Evolutionary conservation across 306 rosid genomes (phyloP).

Genomic region (Dryas alaskensis): DNA sequence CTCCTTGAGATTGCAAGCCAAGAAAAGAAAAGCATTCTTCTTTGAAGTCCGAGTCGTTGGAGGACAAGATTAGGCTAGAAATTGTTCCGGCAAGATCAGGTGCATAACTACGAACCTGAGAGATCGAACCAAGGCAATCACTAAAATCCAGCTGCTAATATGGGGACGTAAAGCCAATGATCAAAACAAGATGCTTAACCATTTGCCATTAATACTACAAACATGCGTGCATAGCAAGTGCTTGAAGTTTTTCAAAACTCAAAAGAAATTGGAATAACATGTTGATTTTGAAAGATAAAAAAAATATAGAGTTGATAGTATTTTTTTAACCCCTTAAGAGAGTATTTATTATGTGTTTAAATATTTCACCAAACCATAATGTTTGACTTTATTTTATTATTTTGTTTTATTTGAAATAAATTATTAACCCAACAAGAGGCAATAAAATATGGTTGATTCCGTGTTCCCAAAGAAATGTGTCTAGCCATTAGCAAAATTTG

Average conservation of each 20-base stretch:
- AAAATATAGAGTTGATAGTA: not conserved
- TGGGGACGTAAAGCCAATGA: not conserved
- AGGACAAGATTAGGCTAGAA: slow-evolving; percentile 72
- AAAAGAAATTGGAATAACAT: not conserved
- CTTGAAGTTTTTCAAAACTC: not conserved
- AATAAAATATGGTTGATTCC: too few species aligned
- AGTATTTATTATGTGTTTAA: too few species aligned
- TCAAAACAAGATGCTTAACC: not conserved
- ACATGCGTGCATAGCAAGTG: not conserved
- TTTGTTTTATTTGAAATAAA: too few species aligned
- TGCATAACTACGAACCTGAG: slow-evolving; percentile 70
- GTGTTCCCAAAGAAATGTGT: too few species aligned
- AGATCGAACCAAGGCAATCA: slow-evolving; percentile 27
- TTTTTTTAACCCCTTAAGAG: not conserved
- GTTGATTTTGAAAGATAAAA: not conserved
- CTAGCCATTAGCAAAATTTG: too few species aligned
- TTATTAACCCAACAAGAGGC: too few species aligned
- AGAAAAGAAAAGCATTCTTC: slow-evolving; percentile 79
- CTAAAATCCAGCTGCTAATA: slow-evolving; percentile 5
- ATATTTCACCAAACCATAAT: too few species aligned
- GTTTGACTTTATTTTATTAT: too few species aligned
- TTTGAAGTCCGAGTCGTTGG: slow-evolving; percentile 62
- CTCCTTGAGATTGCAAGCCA: slow-evolving; percentile 59
- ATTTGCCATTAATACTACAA: not conserved
- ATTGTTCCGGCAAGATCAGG: slow-evolving; percentile 85